phyloP scores from a whole-genome alignment of 2,329 filamentous ascomycete genomes.

The Daldinia sp. region DNA sequence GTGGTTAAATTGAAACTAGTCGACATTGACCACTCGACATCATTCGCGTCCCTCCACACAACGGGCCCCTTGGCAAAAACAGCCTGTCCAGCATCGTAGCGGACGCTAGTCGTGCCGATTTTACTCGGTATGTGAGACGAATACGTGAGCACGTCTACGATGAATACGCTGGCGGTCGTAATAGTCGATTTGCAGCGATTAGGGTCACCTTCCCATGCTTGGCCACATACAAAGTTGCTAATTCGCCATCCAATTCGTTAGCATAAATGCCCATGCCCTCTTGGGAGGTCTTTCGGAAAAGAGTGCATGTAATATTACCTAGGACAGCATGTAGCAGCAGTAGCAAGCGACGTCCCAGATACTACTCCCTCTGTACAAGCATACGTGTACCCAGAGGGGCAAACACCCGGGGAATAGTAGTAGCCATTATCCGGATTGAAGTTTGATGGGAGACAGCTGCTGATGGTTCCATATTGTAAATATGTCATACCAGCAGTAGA shows the following conservation, averaged over 20 bases:
- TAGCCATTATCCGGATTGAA: not conserved
- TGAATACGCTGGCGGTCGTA: too few species aligned
- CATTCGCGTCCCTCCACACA: not conserved
- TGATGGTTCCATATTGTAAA: not conserved
- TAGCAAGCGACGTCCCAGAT: not conserved
- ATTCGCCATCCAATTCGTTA: not conserved
- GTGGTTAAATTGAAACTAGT: not conserved
- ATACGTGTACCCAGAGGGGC: not conserved
- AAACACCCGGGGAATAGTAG: not conserved
- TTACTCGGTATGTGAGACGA: not conserved
- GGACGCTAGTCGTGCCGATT: not conserved
- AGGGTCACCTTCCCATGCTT: not conserved
- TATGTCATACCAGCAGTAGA: not conserved
- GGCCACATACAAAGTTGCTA: not conserved
- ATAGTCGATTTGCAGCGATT: not conserved
- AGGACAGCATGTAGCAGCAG: not conserved
- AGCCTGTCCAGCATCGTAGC: fast-evolving
- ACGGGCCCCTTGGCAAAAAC: not conserved
- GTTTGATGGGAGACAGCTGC: not conserved
- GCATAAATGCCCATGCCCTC: too few species aligned
- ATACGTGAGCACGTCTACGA: too few species aligned
- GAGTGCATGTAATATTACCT: not conserved
- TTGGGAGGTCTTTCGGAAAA: too few species aligned
- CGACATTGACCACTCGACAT: not conserved
- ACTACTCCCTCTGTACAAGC: not conserved